A percentile compares a stretch with the other conserved stretches of the same genome.
Conservation (phyloP, 306 rosid species). For the Leucaena leucocephala region DNA sequence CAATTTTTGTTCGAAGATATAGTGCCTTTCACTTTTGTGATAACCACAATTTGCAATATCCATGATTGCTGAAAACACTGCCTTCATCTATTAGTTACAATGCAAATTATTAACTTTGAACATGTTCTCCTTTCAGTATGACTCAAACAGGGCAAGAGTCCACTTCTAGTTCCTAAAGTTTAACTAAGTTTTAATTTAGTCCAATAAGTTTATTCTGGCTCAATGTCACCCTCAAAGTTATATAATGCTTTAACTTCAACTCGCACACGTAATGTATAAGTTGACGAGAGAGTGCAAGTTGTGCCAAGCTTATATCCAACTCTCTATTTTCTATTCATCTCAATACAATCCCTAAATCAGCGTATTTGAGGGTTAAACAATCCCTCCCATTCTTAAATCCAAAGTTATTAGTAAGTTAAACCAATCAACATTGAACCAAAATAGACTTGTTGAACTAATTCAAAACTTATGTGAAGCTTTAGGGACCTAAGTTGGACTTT, state of each 20-base stretch:
- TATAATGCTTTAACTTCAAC: neutral
- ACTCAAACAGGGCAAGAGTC: slow-evolving; percentile 7
- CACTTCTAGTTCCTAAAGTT: neutral
- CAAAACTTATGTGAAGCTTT: neutral
- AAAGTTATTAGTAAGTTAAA: neutral
- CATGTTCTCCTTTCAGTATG: neutral
- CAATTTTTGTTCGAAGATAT: neutral
- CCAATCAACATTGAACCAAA: slow-evolving; percentile 1
- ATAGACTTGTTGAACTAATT: neutral
- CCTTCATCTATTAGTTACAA: neutral
- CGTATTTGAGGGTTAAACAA: neutral
- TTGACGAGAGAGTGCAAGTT: neutral
- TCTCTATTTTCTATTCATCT: neutral
- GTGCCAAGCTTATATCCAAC: neutral
- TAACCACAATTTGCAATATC: neutral
- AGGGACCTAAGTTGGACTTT: neutral
- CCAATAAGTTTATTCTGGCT: neutral
- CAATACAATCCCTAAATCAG: neutral
- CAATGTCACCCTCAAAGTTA: neutral
- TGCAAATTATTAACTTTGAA: slow-evolving; percentile 23
- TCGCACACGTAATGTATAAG: neutral
- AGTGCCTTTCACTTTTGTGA: neutral
- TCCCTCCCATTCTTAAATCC: neutral
- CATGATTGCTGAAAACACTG: neutral
- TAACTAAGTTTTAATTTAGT: neutral